phyloP scores from a whole-genome alignment of 257 asterid genomes.

The Verbascum thapsus region DNA sequence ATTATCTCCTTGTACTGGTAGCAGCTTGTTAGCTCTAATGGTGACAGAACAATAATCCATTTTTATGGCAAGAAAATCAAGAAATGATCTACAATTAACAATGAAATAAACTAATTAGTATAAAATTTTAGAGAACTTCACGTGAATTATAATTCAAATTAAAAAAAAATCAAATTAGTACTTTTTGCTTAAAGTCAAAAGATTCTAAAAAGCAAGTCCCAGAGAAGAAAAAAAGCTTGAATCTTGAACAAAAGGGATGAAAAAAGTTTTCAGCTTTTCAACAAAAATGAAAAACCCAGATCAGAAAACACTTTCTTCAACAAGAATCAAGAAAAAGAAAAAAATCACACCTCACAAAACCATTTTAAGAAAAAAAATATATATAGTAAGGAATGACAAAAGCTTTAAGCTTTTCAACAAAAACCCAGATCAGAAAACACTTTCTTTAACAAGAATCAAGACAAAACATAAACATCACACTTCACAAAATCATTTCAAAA shows the following conservation, averaged over 20 bases:
- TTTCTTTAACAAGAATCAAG: conserved; percentile 4
- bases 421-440: conserved; percentile 28
- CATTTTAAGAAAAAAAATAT: too few relatives aligned
- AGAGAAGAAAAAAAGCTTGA: too few relatives aligned
- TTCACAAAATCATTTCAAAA: too few relatives aligned
- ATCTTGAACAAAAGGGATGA: conserved; percentile 10
- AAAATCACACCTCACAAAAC: too few relatives aligned
- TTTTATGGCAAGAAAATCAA: conserved; percentile 1
- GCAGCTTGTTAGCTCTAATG: conserved; percentile 45
- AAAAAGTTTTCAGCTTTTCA: conserved; percentile 22
- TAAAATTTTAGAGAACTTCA: not conserved
- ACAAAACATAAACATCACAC: too few relatives aligned
- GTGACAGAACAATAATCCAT: conserved; percentile 66
- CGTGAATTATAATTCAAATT: not conserved
- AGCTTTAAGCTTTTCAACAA: conserved; percentile 17
- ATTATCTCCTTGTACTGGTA: conserved; percentile 34
- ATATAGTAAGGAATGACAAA: not conserved
- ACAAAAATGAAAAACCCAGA: too few relatives aligned
- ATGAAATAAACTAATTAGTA: conserved; percentile 4
- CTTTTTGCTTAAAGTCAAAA: too few relatives aligned
- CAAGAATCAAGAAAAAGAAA: conserved; percentile 6
- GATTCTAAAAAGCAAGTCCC: too few relatives aligned
- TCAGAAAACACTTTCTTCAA: conserved; percentile 20
- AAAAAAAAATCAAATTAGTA: too few relatives aligned
- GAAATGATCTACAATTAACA: conserved; percentile 23